Evolutionary conservation across 1,284 basidiomycete species (phyloP).

Genomic region (Naganishia cerealis): DNA sequence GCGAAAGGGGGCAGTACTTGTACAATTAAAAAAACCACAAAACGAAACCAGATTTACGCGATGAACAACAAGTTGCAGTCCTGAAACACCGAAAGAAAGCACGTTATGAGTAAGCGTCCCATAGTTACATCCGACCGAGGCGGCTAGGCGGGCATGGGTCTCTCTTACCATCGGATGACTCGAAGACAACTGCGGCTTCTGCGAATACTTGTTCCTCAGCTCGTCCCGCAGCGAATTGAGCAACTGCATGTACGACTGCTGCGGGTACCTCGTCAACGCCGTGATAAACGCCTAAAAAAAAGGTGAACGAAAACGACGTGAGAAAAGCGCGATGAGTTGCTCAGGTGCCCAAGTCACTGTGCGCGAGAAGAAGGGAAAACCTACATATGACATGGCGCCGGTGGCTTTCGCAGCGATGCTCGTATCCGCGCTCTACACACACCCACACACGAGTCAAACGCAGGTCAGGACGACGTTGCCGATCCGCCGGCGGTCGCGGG

Average conservation of each 20-base stretch:
- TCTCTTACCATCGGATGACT: conserved; percentile 47
- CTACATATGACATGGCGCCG: conserved; percentile 70
- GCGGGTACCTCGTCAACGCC: conserved; percentile 63
- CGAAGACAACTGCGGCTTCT: conserved; percentile 72
- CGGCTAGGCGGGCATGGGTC: neutral
- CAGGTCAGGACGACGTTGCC: neutral
- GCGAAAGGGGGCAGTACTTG: neutral
- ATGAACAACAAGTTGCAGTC: conserved; percentile 32
- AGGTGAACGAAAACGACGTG: conserved; percentile 14
- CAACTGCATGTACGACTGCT: conserved; percentile 78
- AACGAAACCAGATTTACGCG: neutral
- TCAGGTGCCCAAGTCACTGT: neutral
- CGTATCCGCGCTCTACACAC: conserved; percentile 66
- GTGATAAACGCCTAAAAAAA: conserved; percentile 72
- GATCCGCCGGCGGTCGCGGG: neutral
- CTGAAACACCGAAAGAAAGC: neutral
- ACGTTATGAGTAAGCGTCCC: too few relatives aligned
- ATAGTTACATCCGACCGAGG: neutral
- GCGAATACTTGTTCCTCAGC: conserved; percentile 66
- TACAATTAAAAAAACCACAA: neutral
- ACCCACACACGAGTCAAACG: neutral
- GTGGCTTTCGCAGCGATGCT: conserved; percentile 75
- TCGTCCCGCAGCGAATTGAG: conserved; percentile 65
- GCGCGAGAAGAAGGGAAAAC: conserved; percentile 8
- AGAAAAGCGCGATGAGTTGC: neutral